Percentiles rank a stretch among this genome's conserved stretches.
Conservation (phyloP, 208 protist genomes). For the Giardia muris region DNA sequence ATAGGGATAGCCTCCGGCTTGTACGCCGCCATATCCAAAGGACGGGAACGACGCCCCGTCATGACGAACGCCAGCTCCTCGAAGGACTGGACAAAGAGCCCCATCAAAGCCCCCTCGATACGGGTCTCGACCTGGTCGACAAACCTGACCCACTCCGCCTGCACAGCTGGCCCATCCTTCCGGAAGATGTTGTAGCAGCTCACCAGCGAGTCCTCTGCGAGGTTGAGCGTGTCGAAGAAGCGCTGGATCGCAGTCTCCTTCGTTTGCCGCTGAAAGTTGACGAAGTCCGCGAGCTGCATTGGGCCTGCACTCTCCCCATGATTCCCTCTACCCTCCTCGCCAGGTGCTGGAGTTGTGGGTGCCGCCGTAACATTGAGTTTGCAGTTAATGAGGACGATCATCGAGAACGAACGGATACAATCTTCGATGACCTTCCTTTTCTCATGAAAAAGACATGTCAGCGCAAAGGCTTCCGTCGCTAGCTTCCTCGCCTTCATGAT, state of each 20-base stretch:
- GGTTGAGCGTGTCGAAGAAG: background rate
- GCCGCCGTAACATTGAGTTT: background rate
- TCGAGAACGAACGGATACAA: background rate
- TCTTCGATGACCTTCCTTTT: slow-evolving; percentile 10
- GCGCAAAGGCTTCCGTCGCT: background rate
- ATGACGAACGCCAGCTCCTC: background rate
- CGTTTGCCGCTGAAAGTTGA: background rate
- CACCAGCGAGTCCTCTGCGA: background rate
- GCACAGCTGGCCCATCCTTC: slow-evolving; percentile 3
- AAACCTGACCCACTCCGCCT: slow-evolving; percentile 1
- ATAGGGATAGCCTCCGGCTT: background rate
- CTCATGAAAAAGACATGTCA: slow-evolving; percentile 8
- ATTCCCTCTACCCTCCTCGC: background rate
- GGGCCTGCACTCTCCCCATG: background rate
- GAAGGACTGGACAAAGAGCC: background rate
- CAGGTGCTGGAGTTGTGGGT: background rate
- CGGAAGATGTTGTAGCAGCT: slow-evolving; percentile 26
- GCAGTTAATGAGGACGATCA: background rate
- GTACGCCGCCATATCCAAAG: background rate
- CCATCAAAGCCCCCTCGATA: background rate
- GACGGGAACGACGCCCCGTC: background rate
- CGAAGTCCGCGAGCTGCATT: background rate
- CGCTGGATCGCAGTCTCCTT: background rate
- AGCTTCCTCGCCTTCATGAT: background rate
- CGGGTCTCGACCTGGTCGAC: background rate